Base-by-base conservation (phyloP, 441 rosid species). In the Bocquillonia castaneifolia region DNA sequence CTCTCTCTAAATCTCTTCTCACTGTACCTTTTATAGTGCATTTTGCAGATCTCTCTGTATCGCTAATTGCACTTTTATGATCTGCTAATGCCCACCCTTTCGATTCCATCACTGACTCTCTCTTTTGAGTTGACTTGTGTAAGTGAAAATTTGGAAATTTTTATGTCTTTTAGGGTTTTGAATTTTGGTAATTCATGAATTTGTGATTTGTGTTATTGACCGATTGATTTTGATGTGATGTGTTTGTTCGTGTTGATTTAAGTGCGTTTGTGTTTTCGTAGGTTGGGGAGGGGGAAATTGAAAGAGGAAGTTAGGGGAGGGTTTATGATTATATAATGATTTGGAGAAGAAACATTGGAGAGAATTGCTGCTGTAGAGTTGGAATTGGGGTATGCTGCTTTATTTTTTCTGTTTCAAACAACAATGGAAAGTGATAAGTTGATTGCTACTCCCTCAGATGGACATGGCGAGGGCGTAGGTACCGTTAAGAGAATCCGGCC, bases 391-490 rank as follows among this genome's bases (percentile, higher is more conserved):
- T 85, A 74, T 80, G 85, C 68, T 69, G 74, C 70, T 73, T 78
- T 80, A 74, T 73, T 72, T 65, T 53, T 74, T 64, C 51, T 72
- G 67, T 78, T 72, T 69, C 72, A 57, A 84, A 69, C 45, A 86
- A 80, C 48, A 75, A 93, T 93, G 99, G 90, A 87, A 84, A 79
- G 90, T 87, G 90, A 88, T 47, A 74, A 70, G 62, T 63, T 81
- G 31, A 68, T 79, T 55, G 77, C 88, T 65, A 72, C 85, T 74
- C 88, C 89, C 47, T 66, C 82, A 14, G 86, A 79, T 77, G 92
- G 94, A 74, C 73, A 74, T 65, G 34, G 59, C n/a, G 84, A 85
- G 67, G 84, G 81, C 9, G 54, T 50, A 58, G 40, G 31, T 7
- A 13, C 47, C 25, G 76, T 53, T 71, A 83, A 79, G 53, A 87